Evolutionary conservation across 108 stramenopile species (phyloP), one percentile per base, ranked within the genome.

Genomic region (Schizochytrium sp.): DNA sequence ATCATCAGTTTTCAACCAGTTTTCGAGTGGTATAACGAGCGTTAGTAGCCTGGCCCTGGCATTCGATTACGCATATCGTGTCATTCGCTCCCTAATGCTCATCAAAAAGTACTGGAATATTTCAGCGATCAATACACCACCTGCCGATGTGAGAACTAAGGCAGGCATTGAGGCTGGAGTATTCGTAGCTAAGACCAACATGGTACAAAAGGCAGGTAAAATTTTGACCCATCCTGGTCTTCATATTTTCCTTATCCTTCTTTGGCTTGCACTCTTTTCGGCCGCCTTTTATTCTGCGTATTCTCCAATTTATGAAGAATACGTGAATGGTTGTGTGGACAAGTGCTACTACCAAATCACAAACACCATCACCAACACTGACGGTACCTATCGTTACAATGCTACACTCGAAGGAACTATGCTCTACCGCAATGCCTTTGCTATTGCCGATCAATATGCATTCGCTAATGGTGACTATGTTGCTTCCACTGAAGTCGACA

Each of bases 61-160:
- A 7, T 83, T 83, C 76, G 76, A 83, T 28, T 83, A 83, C 53
- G 76, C 3, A 10, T 83, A 55, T 53, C 76, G 76, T 53, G 55
- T 83, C 53, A 49, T 83, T 10, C 47, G 28, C 2, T 55, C 50
- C 76, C 47, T 83, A 47, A 55, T 55, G 50, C 5, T 83, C 50
- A 83, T 83, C 47, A 47, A 53, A 10, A 83, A 83, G 3, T 83
- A 83, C 76, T 83, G 76, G 76, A 83, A 55, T 38, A 83, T 83
- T 28, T 55, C 50, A 5, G 76, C 76, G n/a, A 55, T 83, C 76
- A 83, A 83, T 53, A 83, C 76, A 40, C 76, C 76, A 1, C 76
- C 76, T 0, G 76, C 76, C 10, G 76, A 83, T 53, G 76, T 83
- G 1, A 47, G 76, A 47, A 83, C 76, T 8, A 83, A 83, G 76